Percentiles rank a stretch among this genome's conserved stretches.
phyloP scores from a whole-genome alignment of 2,329 filamentous ascomycete genomes.

The Ceratocystis diversiconidia region DNA sequence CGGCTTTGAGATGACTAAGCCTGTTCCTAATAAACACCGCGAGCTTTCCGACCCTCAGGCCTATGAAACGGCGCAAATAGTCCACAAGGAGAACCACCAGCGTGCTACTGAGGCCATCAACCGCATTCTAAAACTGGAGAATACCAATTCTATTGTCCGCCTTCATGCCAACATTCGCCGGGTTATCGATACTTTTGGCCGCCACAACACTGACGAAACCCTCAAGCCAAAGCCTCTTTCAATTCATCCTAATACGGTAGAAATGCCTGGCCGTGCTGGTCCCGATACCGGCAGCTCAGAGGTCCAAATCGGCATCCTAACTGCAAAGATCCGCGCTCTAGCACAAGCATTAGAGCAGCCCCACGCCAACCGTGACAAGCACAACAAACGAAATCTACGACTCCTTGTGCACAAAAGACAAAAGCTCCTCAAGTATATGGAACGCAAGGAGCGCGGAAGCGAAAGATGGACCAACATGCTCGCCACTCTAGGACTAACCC shows the following conservation, averaged over 20 bases:
- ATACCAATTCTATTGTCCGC: slow-evolving; percentile 64
- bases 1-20: slow-evolving; percentile 54
- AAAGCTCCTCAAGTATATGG: slow-evolving; percentile 74
- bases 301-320: slow-evolving; percentile 94
- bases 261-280: slow-evolving; percentile 49
- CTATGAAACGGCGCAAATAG: slow-evolving; percentile 24
- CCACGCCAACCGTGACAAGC: slow-evolving; percentile 68
- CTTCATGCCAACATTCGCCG: slow-evolving; percentile 70
- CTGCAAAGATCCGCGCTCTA: slow-evolving; percentile 77
- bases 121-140: slow-evolving; percentile 64
- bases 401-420: slow-evolving; percentile 78
- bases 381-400: slow-evolving; percentile 83
- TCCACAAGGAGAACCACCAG: slow-evolving; percentile 42
- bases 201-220: slow-evolving; percentile 67
- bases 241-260: slow-evolving; percentile 28
- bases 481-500: slow-evolving; percentile 68
- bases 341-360: slow-evolving; percentile 55
- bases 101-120: slow-evolving; percentile 62
- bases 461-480: slow-evolving; percentile 80
- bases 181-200: slow-evolving; percentile 76
- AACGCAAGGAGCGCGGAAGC: slow-evolving; percentile 79
- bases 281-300: slow-evolving; percentile 90
- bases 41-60: slow-evolving; percentile 24
- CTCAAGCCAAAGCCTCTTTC: slow-evolving; percentile 49
- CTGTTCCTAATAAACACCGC: slow-evolving; percentile 28